phyloP scores from a whole-genome alignment of 2,329 filamentous ascomycete genomes.

The Lasiodiplodia sp. region DNA sequence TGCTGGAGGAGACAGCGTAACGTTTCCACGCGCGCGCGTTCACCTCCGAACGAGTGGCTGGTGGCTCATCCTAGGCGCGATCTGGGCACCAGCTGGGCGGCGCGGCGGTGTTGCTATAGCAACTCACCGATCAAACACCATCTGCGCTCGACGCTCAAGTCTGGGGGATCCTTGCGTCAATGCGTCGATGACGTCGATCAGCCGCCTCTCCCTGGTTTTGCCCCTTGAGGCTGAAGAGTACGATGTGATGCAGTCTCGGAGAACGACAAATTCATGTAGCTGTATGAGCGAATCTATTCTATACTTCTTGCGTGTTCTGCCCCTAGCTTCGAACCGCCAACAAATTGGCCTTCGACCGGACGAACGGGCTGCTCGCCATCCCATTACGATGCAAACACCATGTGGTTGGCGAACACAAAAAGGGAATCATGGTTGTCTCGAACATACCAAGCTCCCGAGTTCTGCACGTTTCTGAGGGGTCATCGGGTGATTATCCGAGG shows the following conservation, averaged over 20 bases:
- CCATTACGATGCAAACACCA: background rate
- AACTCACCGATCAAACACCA: constrained; percentile 22
- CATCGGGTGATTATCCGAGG: background rate
- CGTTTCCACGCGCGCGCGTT: background rate
- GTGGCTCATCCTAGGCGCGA: constrained; percentile 6
- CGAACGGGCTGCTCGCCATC: background rate
- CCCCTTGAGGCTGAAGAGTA: too few relatives aligned
- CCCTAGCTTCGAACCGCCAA: background rate
- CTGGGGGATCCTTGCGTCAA: constrained; percentile 26
- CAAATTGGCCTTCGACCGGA: background rate
- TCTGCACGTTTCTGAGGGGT: background rate
- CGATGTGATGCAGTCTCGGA: background rate
- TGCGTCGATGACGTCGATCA: constrained; percentile 23
- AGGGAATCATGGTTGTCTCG: background rate
- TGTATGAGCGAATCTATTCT: background rate
- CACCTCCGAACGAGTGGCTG: constrained; percentile 2
- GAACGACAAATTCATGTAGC: background rate
- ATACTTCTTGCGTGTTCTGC: background rate
- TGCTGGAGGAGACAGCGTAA: background rate
- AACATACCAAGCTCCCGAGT: background rate
- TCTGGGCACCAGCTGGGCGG: constrained; percentile 1
- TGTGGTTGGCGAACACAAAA: background rate
- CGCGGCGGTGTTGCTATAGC: constrained; percentile 18
- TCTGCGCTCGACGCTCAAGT: constrained; percentile 6
- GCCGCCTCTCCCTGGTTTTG: background rate